Conservation (phyloP, 768 basidiomycete genomes). For the Hypholoma fasciculare region DNA sequence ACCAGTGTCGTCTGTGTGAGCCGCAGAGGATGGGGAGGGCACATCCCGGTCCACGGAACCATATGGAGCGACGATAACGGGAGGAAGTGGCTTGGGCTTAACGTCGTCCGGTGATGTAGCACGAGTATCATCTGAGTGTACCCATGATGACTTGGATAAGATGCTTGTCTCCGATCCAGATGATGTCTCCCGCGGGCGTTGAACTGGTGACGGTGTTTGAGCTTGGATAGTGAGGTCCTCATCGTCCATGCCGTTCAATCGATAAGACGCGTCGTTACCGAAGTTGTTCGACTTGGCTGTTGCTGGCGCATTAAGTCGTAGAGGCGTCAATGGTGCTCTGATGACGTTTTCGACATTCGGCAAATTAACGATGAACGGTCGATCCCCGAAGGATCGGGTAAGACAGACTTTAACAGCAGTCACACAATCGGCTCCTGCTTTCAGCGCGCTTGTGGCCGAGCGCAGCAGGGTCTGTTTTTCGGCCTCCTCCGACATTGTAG, state of each 20-base stretch:
- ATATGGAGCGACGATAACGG: slow-evolving; percentile 25
- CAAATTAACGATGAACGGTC: slow-evolving; percentile 65
- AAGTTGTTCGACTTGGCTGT: slow-evolving; percentile 31
- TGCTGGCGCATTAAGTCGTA: slow-evolving; percentile 40
- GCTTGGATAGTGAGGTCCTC: slow-evolving; percentile 67
- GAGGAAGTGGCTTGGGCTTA: slow-evolving; percentile 33
- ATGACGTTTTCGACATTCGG: slow-evolving; percentile 50
- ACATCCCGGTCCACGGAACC: slow-evolving; percentile 41
- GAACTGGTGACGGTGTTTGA: slow-evolving; percentile 34
- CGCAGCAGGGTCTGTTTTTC: slow-evolving; percentile 78
- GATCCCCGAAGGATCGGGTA: slow-evolving; percentile 59
- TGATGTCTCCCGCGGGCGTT: slow-evolving; percentile 38
- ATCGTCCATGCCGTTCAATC: slow-evolving; percentile 38
- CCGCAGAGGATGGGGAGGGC: slow-evolving; percentile 52
- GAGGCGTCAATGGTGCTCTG: slow-evolving; percentile 44
- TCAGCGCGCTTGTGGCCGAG: slow-evolving; percentile 85
- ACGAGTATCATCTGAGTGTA: slow-evolving; percentile 46
- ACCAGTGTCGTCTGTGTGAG: slow-evolving; percentile 52
- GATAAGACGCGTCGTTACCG: slow-evolving; percentile 31
- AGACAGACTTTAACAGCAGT: slow-evolving; percentile 83
- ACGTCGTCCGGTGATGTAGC: slow-evolving; percentile 51
- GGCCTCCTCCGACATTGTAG: slow-evolving; percentile 69
- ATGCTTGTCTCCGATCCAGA: slow-evolving; percentile 53
- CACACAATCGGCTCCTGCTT: slow-evolving; percentile 88
- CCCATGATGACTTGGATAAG: slow-evolving; percentile 47